Conservation (phyloP, 495 filamentous ascomycete species). For the Aspergillus bridgeri region DNA sequence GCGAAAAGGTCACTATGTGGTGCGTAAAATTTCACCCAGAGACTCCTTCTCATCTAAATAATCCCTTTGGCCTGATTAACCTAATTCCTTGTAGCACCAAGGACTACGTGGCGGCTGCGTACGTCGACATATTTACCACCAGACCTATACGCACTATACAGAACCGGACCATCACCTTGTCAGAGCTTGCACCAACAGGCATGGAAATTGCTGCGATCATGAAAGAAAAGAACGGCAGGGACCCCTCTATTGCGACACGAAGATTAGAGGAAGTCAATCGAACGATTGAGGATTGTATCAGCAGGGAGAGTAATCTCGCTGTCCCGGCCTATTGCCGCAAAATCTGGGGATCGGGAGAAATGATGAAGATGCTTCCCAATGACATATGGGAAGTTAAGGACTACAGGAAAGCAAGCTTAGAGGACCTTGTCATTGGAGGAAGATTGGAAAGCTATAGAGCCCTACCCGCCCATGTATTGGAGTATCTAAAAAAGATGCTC, state of each 20-base stretch:
- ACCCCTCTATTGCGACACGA: conserved; percentile 8
- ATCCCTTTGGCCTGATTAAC: not conserved
- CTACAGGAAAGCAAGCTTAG: conserved; percentile 5
- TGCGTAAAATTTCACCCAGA: not conserved
- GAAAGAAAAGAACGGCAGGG: conserved; percentile 4
- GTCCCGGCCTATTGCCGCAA: conserved; percentile 16
- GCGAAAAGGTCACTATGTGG: conserved; percentile 5
- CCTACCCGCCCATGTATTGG: not conserved
- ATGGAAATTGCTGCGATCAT: conserved; percentile 13
- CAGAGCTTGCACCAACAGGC: conserved; percentile 18
- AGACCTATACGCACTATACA: conserved; percentile 13
- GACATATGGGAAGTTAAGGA: conserved; percentile 10
- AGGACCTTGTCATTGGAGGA: conserved; percentile 1
- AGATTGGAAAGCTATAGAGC: conserved; percentile 1
- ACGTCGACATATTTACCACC: conserved; percentile 16
- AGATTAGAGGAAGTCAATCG: conserved; percentile 11
- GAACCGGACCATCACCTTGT: conserved; percentile 12
- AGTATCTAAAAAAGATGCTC: not conserved
- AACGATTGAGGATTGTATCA: conserved; percentile 7
- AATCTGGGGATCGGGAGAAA: conserved; percentile 19
- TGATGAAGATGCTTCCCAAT: conserved; percentile 6
- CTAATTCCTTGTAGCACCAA: conserved; percentile 12
- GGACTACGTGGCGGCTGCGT: conserved; percentile 19
- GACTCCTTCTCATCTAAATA: not conserved
- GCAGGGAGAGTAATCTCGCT: conserved; percentile 1